phyloP scores from a whole-genome alignment of 2,329 filamentous ascomycete species.

The Magnaporthiopsis poae region DNA sequence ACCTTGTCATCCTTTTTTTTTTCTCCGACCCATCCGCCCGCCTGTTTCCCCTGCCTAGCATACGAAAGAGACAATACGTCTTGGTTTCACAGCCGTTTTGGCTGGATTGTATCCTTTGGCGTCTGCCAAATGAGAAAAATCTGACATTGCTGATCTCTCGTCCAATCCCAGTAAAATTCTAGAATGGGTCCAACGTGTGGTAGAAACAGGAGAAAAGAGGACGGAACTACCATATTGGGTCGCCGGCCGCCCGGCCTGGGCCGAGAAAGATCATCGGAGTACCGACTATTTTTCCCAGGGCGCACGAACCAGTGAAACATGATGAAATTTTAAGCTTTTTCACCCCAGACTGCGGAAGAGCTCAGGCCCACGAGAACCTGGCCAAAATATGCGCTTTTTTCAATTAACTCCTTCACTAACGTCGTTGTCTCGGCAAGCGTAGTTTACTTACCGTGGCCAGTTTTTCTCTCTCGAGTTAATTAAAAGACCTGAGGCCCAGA shows the following conservation, averaged over 20 bases:
- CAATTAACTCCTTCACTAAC: too few relatives aligned
- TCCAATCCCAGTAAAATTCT: too few relatives aligned
- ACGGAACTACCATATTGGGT: not conserved
- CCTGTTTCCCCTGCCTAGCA: not conserved
- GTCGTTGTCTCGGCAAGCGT: too few relatives aligned
- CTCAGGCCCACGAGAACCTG: too few relatives aligned
- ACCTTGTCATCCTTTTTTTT: not conserved
- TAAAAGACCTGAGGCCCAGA: too few relatives aligned
- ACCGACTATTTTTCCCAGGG: not conserved
- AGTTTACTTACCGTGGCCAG: too few relatives aligned
- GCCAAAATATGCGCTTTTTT: too few relatives aligned
- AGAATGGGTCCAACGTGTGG: not conserved
- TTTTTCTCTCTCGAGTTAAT: too few relatives aligned
- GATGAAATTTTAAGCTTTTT: not conserved
- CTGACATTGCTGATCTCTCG: not conserved
- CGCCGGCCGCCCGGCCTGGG: not conserved
- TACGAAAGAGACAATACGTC: not conserved
- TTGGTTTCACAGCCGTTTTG: not conserved
- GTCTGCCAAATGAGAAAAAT: not conserved
- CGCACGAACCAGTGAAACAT: not conserved
- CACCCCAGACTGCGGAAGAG: too few relatives aligned
- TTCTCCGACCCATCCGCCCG: not conserved
- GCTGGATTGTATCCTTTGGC: not conserved
- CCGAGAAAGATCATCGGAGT: not conserved
- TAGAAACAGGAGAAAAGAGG: not conserved